A percentile compares a stretch with the other conserved stretches of the same genome.
These are phyloP conservation scores for Pistacia integerrima DNA, from an alignment of 345 rosid genomes.

Conservation along the genomic window DNA sequence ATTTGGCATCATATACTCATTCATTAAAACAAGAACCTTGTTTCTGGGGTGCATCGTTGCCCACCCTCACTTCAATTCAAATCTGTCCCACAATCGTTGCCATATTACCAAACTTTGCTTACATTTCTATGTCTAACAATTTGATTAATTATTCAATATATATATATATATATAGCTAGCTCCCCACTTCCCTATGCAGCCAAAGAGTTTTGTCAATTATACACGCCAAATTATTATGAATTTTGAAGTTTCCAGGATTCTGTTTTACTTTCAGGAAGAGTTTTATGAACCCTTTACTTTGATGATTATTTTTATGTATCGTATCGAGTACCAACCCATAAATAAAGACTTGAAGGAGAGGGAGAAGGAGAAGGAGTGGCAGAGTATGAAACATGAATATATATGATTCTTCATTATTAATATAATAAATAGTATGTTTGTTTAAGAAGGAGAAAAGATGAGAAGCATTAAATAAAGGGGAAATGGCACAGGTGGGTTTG, in stretches of 20 bases:
- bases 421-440: not conserved
- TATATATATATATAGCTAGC: too few relatives aligned
- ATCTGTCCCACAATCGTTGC: conserved; percentile 2
- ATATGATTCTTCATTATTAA: too few relatives aligned
- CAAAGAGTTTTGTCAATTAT: not conserved
- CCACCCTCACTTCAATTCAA: not conserved
- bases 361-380: too few relatives aligned
- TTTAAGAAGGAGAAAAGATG: not conserved
- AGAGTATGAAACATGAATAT: too few relatives aligned
- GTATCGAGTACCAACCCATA: too few relatives aligned
- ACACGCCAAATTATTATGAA: not conserved
- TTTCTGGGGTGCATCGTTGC: not conserved
- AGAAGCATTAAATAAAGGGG: conserved; percentile 18
- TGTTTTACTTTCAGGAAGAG: too few relatives aligned
- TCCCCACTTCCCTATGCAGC: not conserved
- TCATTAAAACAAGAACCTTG: not conserved
- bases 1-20: not conserved
- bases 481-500: conserved; percentile 32
- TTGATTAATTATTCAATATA: not conserved
- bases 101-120: not conserved
- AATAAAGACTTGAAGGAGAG: too few relatives aligned
- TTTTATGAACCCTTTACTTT: too few relatives aligned
- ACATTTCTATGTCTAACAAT: not conserved
- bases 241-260: not conserved
- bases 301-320: too few relatives aligned